Percentiles rank a stretch among this genome's conserved stretches.
phyloP scores from a whole-genome alignment of 371 early-diverging fungal genomes.

The Mucor velutinosus region DNA sequence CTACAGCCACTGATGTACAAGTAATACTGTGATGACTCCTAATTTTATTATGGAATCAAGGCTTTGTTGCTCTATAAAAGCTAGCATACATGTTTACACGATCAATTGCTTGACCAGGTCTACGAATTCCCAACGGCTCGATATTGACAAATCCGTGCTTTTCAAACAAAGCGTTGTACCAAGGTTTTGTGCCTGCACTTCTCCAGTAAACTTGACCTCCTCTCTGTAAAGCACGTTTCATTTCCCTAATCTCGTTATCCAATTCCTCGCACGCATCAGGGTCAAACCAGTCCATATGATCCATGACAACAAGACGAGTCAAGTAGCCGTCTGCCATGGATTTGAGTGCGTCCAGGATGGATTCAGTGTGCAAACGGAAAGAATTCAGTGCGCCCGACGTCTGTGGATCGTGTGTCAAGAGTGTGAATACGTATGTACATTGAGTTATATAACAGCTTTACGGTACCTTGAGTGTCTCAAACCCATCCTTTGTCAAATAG shows the following conservation, averaged over 20 bases:
- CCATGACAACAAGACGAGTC: constrained; percentile 82
- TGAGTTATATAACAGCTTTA: no score
- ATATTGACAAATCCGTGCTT: constrained; percentile 68
- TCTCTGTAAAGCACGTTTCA: constrained; percentile 59
- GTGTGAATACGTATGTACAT: not conserved
- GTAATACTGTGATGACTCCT: no score
- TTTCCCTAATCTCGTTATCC: constrained; percentile 67
- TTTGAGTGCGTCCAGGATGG: constrained; percentile 68
- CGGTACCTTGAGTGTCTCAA: constrained; percentile 56
- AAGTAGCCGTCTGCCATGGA: constrained; percentile 64
- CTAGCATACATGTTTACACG: constrained; percentile 89
- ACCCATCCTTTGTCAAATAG: constrained; percentile 75
- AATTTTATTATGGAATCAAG: not conserved
- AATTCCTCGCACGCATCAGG: constrained; percentile 54
- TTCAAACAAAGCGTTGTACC: constrained; percentile 79
- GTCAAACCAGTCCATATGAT: constrained; percentile 90
- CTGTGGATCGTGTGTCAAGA: constrained; percentile 6
- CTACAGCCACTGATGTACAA: no score
- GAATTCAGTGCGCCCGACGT: constrained; percentile 55
- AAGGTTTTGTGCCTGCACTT: constrained; percentile 78
- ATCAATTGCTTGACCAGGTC: constrained; percentile 70
- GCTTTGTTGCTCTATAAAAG: constrained; percentile 54
- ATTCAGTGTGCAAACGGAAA: constrained; percentile 79
- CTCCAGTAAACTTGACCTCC: constrained; percentile 83
- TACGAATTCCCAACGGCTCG: constrained; percentile 65